Percentiles rank a stretch among this genome's conserved stretches.
These are phyloP conservation scores for Hemisphaericaspora lyxosophila DNA, from an alignment of 1,139 yeast species.

Conservation along the genomic window DNA sequence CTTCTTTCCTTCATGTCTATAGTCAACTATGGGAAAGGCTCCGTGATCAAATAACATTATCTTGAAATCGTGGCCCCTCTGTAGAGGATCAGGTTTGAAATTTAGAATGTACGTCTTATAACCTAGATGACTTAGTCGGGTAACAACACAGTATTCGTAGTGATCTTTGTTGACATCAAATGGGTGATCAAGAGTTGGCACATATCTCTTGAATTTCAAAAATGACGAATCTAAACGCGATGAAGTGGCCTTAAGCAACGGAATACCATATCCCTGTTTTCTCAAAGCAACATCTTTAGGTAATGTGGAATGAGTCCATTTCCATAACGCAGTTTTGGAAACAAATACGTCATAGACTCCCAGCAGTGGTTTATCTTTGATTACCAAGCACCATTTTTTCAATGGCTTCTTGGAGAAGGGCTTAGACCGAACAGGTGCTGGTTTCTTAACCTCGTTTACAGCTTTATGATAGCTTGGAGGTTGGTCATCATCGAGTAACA, in stretches of 20 bases:
- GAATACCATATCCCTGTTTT: conserved; percentile 10
- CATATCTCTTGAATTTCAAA: conserved; percentile 10
- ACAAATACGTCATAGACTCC: too few relatives aligned
- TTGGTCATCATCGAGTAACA: too few relatives aligned
- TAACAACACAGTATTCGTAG: conserved; percentile 10
- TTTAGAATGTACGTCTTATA: conserved; percentile 12
- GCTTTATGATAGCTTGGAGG: too few relatives aligned
- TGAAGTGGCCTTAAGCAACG: conserved; percentile 10
- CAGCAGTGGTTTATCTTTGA: too few relatives aligned
- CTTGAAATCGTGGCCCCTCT: conserved; percentile 6
- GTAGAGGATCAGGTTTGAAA: conserved; percentile 11
- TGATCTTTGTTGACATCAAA: conserved; percentile 12
- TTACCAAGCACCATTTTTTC: too few relatives aligned
- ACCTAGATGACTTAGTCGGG: conserved; percentile 8
- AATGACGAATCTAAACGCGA: conserved; percentile 5
- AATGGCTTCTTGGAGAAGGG: too few relatives aligned
- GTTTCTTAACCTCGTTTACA: too few relatives aligned
- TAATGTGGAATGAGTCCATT: too few relatives aligned
- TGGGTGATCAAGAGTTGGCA: conserved; percentile 8
- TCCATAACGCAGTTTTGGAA: too few relatives aligned
- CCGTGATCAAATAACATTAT: conserved; percentile 10
- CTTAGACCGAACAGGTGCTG: too few relatives aligned
- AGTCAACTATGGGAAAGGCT: conserved; percentile 11
- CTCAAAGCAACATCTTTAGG: neutral
- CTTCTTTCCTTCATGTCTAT: conserved; percentile 9